Base-by-base conservation (phyloP, 495 filamentous ascomycete species). In the Talaromyces nanjingensis region DNA sequence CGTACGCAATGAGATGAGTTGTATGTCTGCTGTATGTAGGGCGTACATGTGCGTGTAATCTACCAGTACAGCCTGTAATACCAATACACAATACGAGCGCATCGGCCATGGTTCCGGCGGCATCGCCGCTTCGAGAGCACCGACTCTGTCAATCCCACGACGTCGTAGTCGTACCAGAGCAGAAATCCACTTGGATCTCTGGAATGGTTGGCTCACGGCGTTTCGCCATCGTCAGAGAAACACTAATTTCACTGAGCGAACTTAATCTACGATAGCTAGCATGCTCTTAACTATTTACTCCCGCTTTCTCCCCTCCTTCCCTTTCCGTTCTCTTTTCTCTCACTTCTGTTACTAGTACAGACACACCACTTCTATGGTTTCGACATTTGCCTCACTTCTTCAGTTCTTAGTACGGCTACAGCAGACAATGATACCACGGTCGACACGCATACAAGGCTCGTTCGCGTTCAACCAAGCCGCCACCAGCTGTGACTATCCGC, bases 371-470 rank as follows among this genome's bases (percentile, higher is more conserved):
- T 42, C 29, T 62, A 65, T 47, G 45, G n/a, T 63, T 47, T 63
- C 59, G 47, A 54, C 47, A 37, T 20, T 25, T 37, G 53, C 57
- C 39, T 54, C 54, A 39, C 53, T 39, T 67, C 59, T 39, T 64
- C 62, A 58, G 59, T 65, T 54, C 65, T 29, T 55, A 56, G 52
- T 63, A 49, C 45, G 45, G 16, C 45, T 65, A 54, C 62, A 65
- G 62, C 68, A 70, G 68, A 77, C 65, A 66, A 72, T 66, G 68
- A 67, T 68, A 68, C 68, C 63, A 69, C 67, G 70, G 70, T 69
- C 67, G 60, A 45, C 58, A 65, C 66, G 66, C 65, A 69, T 22
- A 63, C 61, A 18, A 52, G 31, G 34, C 6, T 57, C 24, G 24
- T 29, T 12, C 60, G 37, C 49, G 56, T 69, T 11, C 49, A 67